Evolutionary conservation across 2,329 filamentous ascomycete species (phyloP).

Genomic region (Tolypocladium ovalisporum): DNA sequence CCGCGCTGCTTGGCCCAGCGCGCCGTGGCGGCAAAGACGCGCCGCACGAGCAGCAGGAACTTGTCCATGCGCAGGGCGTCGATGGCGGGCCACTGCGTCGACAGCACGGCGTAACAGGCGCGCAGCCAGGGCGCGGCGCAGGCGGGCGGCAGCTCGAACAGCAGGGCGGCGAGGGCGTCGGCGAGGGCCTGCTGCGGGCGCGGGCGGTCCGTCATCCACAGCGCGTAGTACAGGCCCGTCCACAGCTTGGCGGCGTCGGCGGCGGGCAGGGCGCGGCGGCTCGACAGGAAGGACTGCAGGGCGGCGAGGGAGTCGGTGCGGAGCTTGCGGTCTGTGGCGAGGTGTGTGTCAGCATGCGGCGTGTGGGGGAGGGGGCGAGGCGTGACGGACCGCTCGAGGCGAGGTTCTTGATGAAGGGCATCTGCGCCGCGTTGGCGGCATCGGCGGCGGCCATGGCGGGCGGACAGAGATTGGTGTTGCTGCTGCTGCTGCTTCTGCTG

Average conservation of each 20-base stretch:
- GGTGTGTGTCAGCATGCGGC: neutral
- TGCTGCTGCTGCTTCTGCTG: no score
- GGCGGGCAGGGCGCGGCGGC: conserved; percentile 46
- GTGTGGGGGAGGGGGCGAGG: neutral
- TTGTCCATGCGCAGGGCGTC: conserved; percentile 82
- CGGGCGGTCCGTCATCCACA: conserved; percentile 90
- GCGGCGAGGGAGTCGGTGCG: conserved; percentile 69
- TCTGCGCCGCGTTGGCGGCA: conserved; percentile 28
- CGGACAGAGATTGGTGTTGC: neutral
- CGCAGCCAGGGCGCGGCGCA: conserved; percentile 38
- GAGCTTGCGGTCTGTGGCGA: conserved; percentile 56
- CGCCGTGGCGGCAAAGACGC: conserved; percentile 66
- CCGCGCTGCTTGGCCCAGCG: conserved; percentile 25
- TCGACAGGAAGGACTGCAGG: conserved; percentile 66
- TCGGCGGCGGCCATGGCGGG: conserved; percentile 11
- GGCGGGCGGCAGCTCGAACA: conserved; percentile 39
- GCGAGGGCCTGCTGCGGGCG: conserved; percentile 79
- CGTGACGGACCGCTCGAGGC: conserved; percentile 67
- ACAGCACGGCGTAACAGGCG: conserved; percentile 63
- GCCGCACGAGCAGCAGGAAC: conserved; percentile 74
- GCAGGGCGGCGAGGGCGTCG: conserved; percentile 61
- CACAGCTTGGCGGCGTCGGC: conserved; percentile 79
- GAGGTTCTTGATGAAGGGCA: conserved; percentile 74
- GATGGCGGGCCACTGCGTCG: conserved; percentile 60
- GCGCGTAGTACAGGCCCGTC: conserved; percentile 88